Conservation (phyloP, 768 basidiomycete genomes). For the Xerocomellus amylosporus region DNA sequence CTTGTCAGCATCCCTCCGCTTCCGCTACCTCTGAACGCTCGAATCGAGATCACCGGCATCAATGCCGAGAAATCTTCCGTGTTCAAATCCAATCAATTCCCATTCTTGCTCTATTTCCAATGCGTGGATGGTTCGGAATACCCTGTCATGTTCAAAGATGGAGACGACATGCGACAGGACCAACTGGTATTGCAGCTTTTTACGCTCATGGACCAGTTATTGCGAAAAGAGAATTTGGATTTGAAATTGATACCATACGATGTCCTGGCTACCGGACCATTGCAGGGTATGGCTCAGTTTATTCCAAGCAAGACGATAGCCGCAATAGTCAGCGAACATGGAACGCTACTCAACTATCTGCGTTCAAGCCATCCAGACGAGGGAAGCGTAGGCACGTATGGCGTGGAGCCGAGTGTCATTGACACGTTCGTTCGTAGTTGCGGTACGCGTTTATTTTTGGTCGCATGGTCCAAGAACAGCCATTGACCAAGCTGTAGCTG, state of each 20-base stretch:
- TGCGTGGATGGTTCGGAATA: constrained; percentile 82
- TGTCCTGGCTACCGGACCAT: constrained; percentile 86
- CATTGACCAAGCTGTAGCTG: constrained; percentile 55
- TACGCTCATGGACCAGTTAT: constrained; percentile 92
- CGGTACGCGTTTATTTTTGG: constrained; percentile 56
- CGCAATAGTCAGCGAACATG: constrained; percentile 89
- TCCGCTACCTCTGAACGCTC: constrained; percentile 90
- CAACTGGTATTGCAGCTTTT: constrained; percentile 98
- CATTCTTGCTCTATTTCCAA: constrained; percentile 87
- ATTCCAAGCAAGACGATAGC: constrained; percentile 95
- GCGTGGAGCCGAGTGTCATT: constrained; percentile 91
- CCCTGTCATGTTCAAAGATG: constrained; percentile 97
- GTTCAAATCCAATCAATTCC: constrained; percentile 96
- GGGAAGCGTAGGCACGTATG: constrained; percentile 90
- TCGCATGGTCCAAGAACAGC: not conserved
- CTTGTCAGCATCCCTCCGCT: constrained; percentile 77
- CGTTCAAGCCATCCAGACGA: constrained; percentile 87
- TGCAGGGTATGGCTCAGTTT: constrained; percentile 96
- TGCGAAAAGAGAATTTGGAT: constrained; percentile 94
- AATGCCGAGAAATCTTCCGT: constrained; percentile 89
- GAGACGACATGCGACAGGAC: constrained; percentile 98
- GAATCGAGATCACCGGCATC: constrained; percentile 79
- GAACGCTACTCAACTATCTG: constrained; percentile 84
- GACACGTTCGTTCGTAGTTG: constrained; percentile 97
- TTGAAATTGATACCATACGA: constrained; percentile 88